These are phyloP conservation scores for Vairimorpha necatrix DNA, from an alignment of 371 early-diverging fungal species.

Conservation along the genomic window DNA sequence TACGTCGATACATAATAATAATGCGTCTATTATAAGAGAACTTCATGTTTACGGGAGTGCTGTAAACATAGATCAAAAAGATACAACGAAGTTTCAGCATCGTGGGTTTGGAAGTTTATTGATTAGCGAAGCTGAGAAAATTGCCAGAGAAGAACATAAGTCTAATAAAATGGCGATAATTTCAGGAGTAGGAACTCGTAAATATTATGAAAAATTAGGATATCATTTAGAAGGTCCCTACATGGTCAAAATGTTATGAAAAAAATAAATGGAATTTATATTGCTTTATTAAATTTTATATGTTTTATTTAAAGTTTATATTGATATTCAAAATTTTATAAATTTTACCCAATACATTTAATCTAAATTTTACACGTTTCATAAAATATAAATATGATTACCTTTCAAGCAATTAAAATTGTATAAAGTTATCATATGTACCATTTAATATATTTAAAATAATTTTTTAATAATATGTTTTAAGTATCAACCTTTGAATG, in stretches of 20 bases:
- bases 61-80: slow-evolving; percentile 86
- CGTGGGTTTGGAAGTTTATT: slow-evolving; percentile 94
- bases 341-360: too few species aligned
- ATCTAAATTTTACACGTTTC: too few species aligned
- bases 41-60: slow-evolving; percentile 97
- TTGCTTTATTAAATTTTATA: neutral
- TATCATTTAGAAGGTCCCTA: slow-evolving; percentile 80
- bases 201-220: slow-evolving; percentile 95
- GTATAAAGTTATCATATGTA: too few species aligned
- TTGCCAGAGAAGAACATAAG: slow-evolving; percentile 93
- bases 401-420: too few species aligned
- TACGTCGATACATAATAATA: slow-evolving; percentile 14
- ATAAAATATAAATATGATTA: too few species aligned
- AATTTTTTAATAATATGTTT: too few species aligned
- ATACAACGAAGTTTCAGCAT: slow-evolving; percentile 96
- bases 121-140: slow-evolving; percentile 98
- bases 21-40: slow-evolving; percentile 83
- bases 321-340: neutral
- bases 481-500: too few species aligned
- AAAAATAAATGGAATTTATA: too few species aligned
- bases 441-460: too few species aligned
- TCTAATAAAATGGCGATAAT: slow-evolving; percentile 91
- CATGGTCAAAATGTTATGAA: slow-evolving; percentile 63
- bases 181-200: slow-evolving; percentile 90
- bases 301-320: neutral